A percentile compares a stretch with the other conserved stretches of the same genome.
These are phyloP conservation scores for Xylaria sp. DNA, from an alignment of 2,329 filamentous ascomycete species.

Conservation along the genomic window DNA sequence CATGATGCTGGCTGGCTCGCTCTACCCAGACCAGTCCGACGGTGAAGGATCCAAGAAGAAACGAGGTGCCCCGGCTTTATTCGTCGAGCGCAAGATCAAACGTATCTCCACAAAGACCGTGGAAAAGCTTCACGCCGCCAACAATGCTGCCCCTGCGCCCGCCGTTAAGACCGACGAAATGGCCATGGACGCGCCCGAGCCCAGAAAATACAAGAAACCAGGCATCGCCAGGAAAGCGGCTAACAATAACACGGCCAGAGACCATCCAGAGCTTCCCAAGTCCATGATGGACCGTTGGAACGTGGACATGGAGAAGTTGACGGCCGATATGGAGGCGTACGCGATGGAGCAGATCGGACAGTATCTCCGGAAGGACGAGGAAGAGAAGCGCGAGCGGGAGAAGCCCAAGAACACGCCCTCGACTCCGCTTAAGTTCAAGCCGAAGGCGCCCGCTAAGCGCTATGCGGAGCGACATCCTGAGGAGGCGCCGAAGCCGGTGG, in stretches of 20 bases:
- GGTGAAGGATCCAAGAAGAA: conserved; percentile 42
- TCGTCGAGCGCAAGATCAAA: conserved; percentile 48
- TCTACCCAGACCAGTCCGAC: conserved; percentile 24
- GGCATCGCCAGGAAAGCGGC: conserved; percentile 29
- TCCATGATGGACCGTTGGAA: conserved; percentile 35
- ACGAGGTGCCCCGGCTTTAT: conserved; percentile 44
- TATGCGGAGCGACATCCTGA: conserved; percentile 53
- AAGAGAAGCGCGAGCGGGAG: conserved; percentile 34
- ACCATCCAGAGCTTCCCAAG: conserved; percentile 28
- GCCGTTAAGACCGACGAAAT: conserved; percentile 10
- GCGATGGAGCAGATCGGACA: conserved; percentile 54
- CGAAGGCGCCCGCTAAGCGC: conserved; percentile 50
- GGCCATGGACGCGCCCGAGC: conserved; percentile 18
- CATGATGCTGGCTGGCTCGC: conserved; percentile 32
- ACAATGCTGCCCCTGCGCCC: conserved; percentile 6
- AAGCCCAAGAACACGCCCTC: conserved; percentile 16
- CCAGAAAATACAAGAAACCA: conserved; percentile 33
- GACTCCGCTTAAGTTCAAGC: conserved; percentile 43
- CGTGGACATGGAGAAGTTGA: conserved; percentile 32
- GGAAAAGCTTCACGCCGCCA: conserved; percentile 22
- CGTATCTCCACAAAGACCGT: conserved; percentile 25
- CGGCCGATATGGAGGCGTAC: conserved; percentile 39
- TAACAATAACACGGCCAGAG: conserved; percentile 16
- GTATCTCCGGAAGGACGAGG: conserved; percentile 45
- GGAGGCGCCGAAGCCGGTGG: conserved; percentile 21